Conservation (phyloP, 148 eudicot species). For the Arbutus unedo region DNA sequence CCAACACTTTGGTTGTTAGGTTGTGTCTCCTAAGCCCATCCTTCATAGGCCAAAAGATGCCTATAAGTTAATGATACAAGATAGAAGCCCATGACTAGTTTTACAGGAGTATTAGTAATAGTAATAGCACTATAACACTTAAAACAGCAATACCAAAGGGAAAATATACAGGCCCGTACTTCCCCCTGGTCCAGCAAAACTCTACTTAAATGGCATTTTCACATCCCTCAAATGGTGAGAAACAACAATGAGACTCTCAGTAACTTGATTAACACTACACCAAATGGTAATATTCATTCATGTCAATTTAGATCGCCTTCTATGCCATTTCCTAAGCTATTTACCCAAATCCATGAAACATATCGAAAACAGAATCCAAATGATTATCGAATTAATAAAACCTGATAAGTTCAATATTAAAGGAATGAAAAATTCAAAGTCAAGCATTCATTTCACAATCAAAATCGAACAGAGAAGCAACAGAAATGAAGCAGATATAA, state of each 20-base stretch:
- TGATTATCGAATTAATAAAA: not conserved
- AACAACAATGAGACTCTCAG: not conserved
- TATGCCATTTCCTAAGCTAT: not conserved
- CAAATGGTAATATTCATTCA: not conserved
- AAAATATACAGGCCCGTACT: not conserved
- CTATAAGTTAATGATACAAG: not conserved
- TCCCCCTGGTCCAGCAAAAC: not conserved
- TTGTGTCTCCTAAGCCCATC: not conserved
- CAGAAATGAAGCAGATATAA: not conserved
- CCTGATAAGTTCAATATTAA: not conserved
- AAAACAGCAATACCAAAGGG: not conserved
- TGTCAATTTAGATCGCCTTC: not conserved
- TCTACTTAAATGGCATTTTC: not conserved
- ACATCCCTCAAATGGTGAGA: not conserved
- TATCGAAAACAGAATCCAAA: not conserved
- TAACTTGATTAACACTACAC: not conserved
- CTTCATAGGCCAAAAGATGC: conserved; percentile 3
- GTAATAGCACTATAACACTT: not conserved
- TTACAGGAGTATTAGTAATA: not conserved
- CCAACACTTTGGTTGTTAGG: not conserved
- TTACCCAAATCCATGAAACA: not conserved
- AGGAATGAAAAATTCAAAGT: not conserved
- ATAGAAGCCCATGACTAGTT: not conserved
- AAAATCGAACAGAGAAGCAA: not conserved
- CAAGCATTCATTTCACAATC: not conserved